These are phyloP conservation scores for Urostyla sp. DNA, from an alignment of 73 alveolate genomes.

Conservation along the genomic window DNA sequence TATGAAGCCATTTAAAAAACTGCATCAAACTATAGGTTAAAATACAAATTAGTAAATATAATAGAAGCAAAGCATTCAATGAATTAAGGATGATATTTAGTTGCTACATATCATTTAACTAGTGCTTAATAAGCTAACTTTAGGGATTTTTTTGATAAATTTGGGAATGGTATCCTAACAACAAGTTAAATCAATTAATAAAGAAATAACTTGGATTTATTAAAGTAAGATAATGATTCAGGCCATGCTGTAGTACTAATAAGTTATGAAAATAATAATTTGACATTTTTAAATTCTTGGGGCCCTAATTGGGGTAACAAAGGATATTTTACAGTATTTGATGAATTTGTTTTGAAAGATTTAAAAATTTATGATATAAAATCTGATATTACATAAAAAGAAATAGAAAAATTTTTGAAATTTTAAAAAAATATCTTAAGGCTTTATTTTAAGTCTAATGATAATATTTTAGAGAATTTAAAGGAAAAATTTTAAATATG, in stretches of 20 bases:
- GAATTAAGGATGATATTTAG: not conserved
- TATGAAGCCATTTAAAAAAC: not conserved
- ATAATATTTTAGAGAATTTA: no score
- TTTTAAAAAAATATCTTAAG: no score
- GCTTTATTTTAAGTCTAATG: no score
- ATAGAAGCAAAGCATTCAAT: not conserved
- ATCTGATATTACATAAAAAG: no score
- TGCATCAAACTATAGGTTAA: not conserved
- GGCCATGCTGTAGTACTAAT: not conserved
- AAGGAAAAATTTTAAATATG: no score
- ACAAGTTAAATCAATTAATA: not conserved
- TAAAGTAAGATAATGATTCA: not conserved
- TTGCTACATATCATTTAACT: not conserved
- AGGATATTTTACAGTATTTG: not conserved
- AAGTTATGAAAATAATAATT: not conserved
- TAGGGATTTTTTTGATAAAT: not conserved
- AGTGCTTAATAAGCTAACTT: not conserved
- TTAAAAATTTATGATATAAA: not conserved
- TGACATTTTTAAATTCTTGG: not conserved
- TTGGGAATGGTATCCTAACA: not conserved
- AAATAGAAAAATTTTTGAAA: no score
- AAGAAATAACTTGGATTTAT: not conserved
- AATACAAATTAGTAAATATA: not conserved
- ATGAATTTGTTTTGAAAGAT: not conserved
- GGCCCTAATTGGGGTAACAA: not conserved